Evolutionary conservation across 164 flowering plant genomes (phyloP).

Genomic region (Cinnamomum micranthum): DNA sequence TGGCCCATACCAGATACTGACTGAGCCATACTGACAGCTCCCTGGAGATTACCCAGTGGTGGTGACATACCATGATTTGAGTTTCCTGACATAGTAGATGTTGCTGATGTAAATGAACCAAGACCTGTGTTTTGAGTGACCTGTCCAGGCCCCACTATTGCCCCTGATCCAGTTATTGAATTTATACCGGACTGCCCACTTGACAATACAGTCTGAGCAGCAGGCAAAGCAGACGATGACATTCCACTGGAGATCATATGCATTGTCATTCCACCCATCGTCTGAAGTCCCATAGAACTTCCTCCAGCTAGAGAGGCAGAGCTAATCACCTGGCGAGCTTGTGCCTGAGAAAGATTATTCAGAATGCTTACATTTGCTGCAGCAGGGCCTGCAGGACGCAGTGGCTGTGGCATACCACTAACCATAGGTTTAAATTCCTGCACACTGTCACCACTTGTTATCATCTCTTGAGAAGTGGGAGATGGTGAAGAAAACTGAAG

Average conservation of each 20-base stretch:
- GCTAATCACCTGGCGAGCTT: slow-evolving; percentile 66
- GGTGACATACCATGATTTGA: slow-evolving; percentile 61
- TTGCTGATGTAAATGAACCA: slow-evolving; percentile 50
- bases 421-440: slow-evolving; percentile 73
- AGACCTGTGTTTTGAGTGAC: slow-evolving; percentile 52
- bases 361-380: slow-evolving; percentile 83
- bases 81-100: slow-evolving; percentile 56
- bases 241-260: slow-evolving; percentile 93
- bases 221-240: slow-evolving; percentile 57
- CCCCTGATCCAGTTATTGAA: slow-evolving; percentile 53
- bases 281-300: slow-evolving; percentile 60
- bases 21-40: slow-evolving; percentile 58
- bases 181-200: slow-evolving; percentile 57
- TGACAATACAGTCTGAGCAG: slow-evolving; percentile 58
- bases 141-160: slow-evolving; percentile 51
- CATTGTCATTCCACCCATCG: slow-evolving; percentile 70
- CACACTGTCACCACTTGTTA: slow-evolving; percentile 43
- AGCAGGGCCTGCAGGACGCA: slow-evolving; percentile 58
- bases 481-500: slow-evolving; percentile 71
- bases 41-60: slow-evolving; percentile 60
- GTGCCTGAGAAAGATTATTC: slow-evolving; percentile 59
- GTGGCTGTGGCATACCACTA: slow-evolving; percentile 42
- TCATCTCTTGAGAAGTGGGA: slow-evolving; percentile 64
- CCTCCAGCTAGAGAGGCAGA: slow-evolving; percentile 63
- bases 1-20: slow-evolving; percentile 56